Evolutionary conservation across 2,329 filamentous ascomycete species (phyloP).

Genomic region (Grosmannia clavigera): DNA sequence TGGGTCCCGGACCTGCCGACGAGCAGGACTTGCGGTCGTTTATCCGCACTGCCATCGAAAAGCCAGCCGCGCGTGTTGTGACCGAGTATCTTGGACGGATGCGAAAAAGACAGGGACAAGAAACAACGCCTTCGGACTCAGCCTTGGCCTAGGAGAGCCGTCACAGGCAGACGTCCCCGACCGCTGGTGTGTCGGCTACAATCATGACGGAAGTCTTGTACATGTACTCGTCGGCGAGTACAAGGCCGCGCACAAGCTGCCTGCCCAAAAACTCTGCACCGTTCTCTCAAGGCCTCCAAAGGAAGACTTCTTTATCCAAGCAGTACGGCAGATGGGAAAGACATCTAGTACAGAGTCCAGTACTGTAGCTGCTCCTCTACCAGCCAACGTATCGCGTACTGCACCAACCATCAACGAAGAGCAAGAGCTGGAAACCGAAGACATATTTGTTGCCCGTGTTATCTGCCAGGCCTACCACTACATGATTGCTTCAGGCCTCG

Average conservation of each 20-base stretch:
- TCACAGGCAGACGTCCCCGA: neutral
- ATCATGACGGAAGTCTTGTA: neutral
- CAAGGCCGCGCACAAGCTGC: neutral
- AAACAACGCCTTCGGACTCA: slow-evolving; percentile 1
- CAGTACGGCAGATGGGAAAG: too few relatives aligned
- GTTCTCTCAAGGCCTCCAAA: neutral
- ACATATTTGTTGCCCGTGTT: neutral
- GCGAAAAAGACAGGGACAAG: neutral
- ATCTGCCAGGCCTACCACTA: slow-evolving; percentile 8
- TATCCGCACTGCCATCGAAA: slow-evolving; percentile 4
- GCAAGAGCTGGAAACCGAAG: neutral
- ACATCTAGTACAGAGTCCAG: neutral
- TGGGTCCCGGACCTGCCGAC: neutral
- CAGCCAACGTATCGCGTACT: neutral
- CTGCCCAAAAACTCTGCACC: neutral
- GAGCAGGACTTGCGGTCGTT: slow-evolving; percentile 4
- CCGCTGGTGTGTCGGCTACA: neutral
- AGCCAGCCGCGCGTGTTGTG: slow-evolving; percentile 1
- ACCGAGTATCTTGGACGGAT: neutral
- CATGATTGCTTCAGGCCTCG: slow-evolving; percentile 6
- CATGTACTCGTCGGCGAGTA: neutral
- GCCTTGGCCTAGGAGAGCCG: neutral
- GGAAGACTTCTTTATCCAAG: neutral
- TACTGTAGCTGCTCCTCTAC: too few relatives aligned
- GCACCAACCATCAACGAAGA: neutral